phyloP scores from a whole-genome alignment of 768 basidiomycete species.

The Crassisporium funariophilum region DNA sequence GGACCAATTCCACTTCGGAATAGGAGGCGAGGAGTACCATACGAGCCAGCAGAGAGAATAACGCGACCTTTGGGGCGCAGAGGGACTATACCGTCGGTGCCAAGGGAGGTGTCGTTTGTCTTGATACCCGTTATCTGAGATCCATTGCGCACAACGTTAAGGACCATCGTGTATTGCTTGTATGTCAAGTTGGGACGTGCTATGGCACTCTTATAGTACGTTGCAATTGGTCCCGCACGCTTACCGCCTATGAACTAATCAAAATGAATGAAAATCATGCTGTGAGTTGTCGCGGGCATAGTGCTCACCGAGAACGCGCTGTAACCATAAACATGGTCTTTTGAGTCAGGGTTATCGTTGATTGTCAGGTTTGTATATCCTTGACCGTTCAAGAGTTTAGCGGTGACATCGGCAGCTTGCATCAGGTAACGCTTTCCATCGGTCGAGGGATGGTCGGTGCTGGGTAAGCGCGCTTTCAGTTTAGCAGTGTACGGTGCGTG shows the following conservation, averaged over 20 bases:
- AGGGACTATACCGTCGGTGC: slow-evolving; percentile 56
- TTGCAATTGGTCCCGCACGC: slow-evolving; percentile 58
- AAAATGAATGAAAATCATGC: background rate
- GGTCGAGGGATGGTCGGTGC: slow-evolving; percentile 59
- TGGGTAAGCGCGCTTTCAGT: slow-evolving; percentile 52
- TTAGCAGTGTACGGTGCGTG: slow-evolving; percentile 52
- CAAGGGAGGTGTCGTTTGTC: slow-evolving; percentile 60
- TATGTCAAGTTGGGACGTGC: slow-evolving; percentile 53
- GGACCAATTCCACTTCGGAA: slow-evolving; percentile 68
- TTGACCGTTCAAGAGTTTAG: slow-evolving; percentile 45
- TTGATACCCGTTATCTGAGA: slow-evolving; percentile 57
- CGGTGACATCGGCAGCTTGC: slow-evolving; percentile 46
- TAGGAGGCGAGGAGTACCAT: slow-evolving; percentile 56
- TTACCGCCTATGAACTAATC: slow-evolving; percentile 50
- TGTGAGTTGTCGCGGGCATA: background rate
- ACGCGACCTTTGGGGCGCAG: slow-evolving; percentile 60
- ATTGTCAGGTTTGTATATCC: slow-evolving; percentile 57
- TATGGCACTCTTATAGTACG: slow-evolving; percentile 60
- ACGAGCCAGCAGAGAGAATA: slow-evolving; percentile 59
- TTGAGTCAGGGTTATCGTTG: slow-evolving; percentile 55
- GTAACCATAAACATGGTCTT: slow-evolving; percentile 65
- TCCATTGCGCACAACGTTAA: slow-evolving; percentile 58
- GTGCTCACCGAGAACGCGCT: slow-evolving; percentile 41
- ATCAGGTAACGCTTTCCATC: slow-evolving; percentile 62
- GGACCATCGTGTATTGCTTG: slow-evolving; percentile 49